Base-by-base conservation (phyloP, 331 rosid species). In the Spiraea crenata region DNA sequence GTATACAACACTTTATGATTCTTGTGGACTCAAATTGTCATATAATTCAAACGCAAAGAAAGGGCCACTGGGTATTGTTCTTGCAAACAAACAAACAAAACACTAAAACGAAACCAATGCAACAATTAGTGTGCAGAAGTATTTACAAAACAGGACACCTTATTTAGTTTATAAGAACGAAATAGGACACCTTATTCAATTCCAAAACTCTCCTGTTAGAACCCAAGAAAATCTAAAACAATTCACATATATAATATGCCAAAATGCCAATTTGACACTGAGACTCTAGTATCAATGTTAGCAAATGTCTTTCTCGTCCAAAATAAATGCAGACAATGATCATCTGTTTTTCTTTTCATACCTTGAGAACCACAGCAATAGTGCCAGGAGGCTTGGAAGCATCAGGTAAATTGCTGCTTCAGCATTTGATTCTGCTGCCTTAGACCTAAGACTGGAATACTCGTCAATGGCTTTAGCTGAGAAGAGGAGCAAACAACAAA, bases 381-480 rank as follows among this genome's bases (percentile, higher is more conserved):
- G 93, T 86, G 72, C 93, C 96, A 1, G 98, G 85, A 69, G 96
- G 86, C 80, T 89, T 95, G 70, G 99, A 85, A 78, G 85, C 82
- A 82, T 91, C 93, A 61, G 90, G 88, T 45, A 95, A 62, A 85
- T 89, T 91, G 83, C 72, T 42, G 84, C 87, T 75, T 80, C 85
- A 63, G 71, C 84, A 67, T 79, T 82, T 76, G 96, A 82, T 78
- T 88, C 97, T 5, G 89, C 89, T 17, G 88, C 96, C 89, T 90
- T 87, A 16, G 86, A 79, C 84, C 85, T 90, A 8, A 90, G 82
- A 83, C 83, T 88, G 51, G 97, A 96, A 69, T 93, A 93, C 82
- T 93, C 98, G 79, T 93, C 98, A 38, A 93, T 90, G 61, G 97
- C 97, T 77, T 90, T 93, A 74, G 96, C 98, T 93, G 93, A 76